These are phyloP conservation scores for Erucastrum elatum DNA, from an alignment of 345 rosid genomes.

Conservation along the genomic window DNA sequence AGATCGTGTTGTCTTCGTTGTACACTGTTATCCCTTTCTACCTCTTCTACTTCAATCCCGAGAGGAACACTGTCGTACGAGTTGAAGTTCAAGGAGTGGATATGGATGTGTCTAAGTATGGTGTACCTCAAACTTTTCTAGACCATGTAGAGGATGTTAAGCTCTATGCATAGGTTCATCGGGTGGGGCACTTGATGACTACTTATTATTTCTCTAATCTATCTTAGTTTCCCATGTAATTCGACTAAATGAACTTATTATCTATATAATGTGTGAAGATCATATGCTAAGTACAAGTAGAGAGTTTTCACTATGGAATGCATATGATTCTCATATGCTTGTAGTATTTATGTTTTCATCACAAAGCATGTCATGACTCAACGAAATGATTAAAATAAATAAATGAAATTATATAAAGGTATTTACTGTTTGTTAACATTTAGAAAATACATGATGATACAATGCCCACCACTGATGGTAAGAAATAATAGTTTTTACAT, in stretches of 20 bases:
- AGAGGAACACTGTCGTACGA: neutral
- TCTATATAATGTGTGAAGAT: neutral
- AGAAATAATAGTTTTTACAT: too few relatives aligned
- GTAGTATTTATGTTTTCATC: neutral
- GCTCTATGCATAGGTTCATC: neutral
- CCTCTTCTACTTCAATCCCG: neutral
- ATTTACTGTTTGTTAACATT: constrained; percentile 7
- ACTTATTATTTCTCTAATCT: neutral
- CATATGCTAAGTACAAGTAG: neutral
- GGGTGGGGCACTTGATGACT: neutral
- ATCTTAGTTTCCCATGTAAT: neutral
- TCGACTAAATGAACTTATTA: neutral
- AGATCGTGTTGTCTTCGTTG: neutral
- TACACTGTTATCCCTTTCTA: neutral
- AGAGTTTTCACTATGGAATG: neutral
- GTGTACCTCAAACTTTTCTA: neutral
- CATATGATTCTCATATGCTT: neutral
- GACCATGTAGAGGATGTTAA: constrained; percentile 1
- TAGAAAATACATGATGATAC: too few relatives aligned
- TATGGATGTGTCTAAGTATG: neutral
- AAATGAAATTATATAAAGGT: neutral
- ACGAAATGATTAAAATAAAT: neutral
- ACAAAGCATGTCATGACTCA: neutral
- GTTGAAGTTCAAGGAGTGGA: neutral
- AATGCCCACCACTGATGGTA: too few relatives aligned